Evolutionary conservation across 352 stramenopile genomes (phyloP), one percentile per base, ranked within the genome.

Genomic region (Thraustochytrium sp.): DNA sequence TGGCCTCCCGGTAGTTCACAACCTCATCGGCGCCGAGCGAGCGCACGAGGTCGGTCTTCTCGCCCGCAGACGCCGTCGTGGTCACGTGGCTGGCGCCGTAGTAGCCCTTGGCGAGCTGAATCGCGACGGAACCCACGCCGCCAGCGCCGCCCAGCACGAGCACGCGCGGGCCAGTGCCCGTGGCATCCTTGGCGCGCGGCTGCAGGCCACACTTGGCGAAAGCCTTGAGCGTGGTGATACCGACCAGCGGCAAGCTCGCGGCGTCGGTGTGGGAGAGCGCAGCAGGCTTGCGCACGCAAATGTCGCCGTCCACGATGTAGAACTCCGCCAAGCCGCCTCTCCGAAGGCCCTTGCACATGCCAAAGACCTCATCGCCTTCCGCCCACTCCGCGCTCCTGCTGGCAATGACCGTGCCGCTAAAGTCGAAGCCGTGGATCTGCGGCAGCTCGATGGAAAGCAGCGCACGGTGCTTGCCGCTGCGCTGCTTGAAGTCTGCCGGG

Each of bases 81-180:
- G 84, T 75, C 21, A 90, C 76, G 29, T 55, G 68, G 8, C 46
- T 63, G 0, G 82, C 84, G 23, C 55, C 51, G 40, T 72, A 88
- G 18, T 62, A 54, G 18, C 61, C 77, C 72, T 87, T 87, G 37
- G 87, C 87, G 75, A 88, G 85, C 54, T 89, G 87, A 48, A 90
- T 90, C 0, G 87, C 86, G 40, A 87, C 68, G 16, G 63, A 84
- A 44, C 87, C 87, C 0, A 90, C 86, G 3, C 87, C 87, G 16
- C 87, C 87, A 0, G 84, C 84, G 34, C 87, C 87, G 37, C 84
- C 87, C 55, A 84, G 75, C 53, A 90, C 84, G 9, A 90, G 63
- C 21, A 90, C 74, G 36, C 85, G 85, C 46, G 49, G 46, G 9
- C 38, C 59, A 40, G 5, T 23, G 16, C 42, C 18, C 31, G 29